These are phyloP conservation scores for Zymoseptoria pseudotritici DNA, from an alignment of 2,329 filamentous ascomycete species.

Conservation along the genomic window DNA sequence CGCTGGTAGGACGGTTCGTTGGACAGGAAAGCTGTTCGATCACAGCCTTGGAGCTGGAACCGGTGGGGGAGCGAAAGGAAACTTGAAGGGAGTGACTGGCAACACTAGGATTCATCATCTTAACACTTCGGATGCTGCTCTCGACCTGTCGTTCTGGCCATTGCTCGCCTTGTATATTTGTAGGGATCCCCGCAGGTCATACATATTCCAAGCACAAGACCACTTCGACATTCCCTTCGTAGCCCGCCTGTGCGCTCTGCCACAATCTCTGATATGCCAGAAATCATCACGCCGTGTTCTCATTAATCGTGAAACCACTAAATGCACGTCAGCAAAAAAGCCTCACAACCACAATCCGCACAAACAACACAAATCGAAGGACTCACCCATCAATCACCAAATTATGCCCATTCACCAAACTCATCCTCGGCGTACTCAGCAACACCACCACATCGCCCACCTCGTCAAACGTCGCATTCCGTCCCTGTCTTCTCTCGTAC, in stretches of 20 bases:
- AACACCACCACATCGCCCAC: conserved; percentile 23
- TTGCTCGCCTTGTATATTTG: background rate
- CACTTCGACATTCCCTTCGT: too few relatives aligned
- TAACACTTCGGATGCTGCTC: background rate
- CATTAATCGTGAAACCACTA: too few relatives aligned
- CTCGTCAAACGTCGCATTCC: conserved; percentile 17
- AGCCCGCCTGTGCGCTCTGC: too few relatives aligned
- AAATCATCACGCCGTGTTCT: conserved; percentile 5
- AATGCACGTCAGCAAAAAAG: too few relatives aligned
- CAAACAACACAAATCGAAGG: background rate
- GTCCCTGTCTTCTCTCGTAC: conserved; percentile 19
- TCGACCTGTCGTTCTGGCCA: background rate
- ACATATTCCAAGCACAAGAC: too few relatives aligned
- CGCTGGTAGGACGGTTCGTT: too few relatives aligned
- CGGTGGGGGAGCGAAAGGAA: too few relatives aligned
- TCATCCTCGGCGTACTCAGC: conserved; percentile 21
- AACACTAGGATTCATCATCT: background rate
- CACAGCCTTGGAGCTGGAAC: too few relatives aligned
- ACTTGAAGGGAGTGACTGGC: too few relatives aligned
- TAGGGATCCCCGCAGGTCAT: background rate
- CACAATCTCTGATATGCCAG: too few relatives aligned
- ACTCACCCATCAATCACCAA: conserved; percentile 15
- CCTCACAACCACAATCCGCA: too few relatives aligned
- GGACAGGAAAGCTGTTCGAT: too few relatives aligned
- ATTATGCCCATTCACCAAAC: conserved; percentile 21